Base-by-base conservation (phyloP, 1,284 basidiomycete species). In the Leccinum angustisporum region DNA sequence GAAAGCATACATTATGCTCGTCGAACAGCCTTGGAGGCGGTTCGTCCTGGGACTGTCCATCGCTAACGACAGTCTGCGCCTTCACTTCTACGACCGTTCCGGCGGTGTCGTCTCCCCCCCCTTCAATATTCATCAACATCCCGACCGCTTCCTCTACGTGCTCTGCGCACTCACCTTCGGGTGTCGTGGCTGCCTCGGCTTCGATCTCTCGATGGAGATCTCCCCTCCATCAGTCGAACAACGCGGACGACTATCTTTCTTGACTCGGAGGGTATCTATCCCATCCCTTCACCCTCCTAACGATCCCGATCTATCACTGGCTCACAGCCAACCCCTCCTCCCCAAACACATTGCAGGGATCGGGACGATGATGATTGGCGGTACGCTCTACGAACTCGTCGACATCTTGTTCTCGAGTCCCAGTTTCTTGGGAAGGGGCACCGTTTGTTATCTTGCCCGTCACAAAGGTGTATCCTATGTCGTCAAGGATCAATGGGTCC, bases 31-130 rank as follows among this genome's bases (percentile, higher is more conserved):
- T 30, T 58, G 57, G 51, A 58, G 57, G 14, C 8, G 27, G n/a
- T 58, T 58, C 13, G 50, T 43, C 4, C 21, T 58, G 13, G 57
- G 36, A 9, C 31, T 58, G 27, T 58, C 16, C 3, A 18, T 58
- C 27, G 10, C 34, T 18, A 38, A 21, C 36, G 25, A 53, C 3
- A n/a, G 53, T 2, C 27, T 58, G 16, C 13, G 50, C n/a, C 13
- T 59, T 16, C 58, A 54, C n/a, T 54, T 59, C n/a, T 59, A 59
- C 33, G 57, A 58, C 14, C n/a, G n/a, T 4, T 38, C 57, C 5
- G 57, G 50, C 10, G 48, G 50, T 21, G n/a, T 11, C 7, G 16
- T 58, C n/a, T 38, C 50, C 25, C 34, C 50, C 1, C 25, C 48
- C 11, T 58, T 58, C 34, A 52, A 58, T 10, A 58, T 58, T 10